Evolutionary conservation across 768 basidiomycete species (phyloP), one percentile per base, ranked within the genome.

Genomic region (Baorangia bicolor): DNA sequence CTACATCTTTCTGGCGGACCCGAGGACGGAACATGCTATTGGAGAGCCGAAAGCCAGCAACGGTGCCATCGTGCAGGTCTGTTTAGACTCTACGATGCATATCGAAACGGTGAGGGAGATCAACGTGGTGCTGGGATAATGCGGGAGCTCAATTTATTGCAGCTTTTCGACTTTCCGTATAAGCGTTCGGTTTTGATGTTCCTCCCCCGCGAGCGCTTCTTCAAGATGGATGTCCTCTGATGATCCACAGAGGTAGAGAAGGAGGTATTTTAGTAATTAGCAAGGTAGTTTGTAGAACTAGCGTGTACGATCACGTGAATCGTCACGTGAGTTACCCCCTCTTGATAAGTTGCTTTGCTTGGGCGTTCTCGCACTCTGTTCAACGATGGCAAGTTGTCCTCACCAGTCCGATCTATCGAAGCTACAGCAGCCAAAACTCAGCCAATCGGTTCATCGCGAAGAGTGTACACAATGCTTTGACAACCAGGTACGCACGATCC

Each of bases 401-500:
- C 89, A 90, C 75, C 69, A 82, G 43, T 67, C 65, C 25, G 71
- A 78, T 23, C 69, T 91, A 21, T 67, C 75, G 44, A 73, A 63
- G 13, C 73, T 92, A 0, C 69, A 76, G 34, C 76, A 76, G 0
- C 91, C 92, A 0, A 80, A 72, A 45, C 73, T 87, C 0, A 85
- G 82, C 5, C 87, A 93, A 58, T 81, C 81, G 0, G 90, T 94
- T 0, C 87, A 94, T 62, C 76, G 94, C 9, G 93, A 97, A 73
- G 95, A 98, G 72, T 99, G 96, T 67, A 97, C 95, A 0, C 94
- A 95, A 56, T 99, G 96, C 67, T 99, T 98, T 69, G 95, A 98
- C 71, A 85, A 83, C 64, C 95, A 98, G 83, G 93, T 88, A 21
- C 40, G 69, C 47, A 3, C 47, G 55, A 60, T 58, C 52, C 25